These are phyloP conservation scores for Bertia moriformis DNA, from an alignment of 2,329 filamentous ascomycete species.

Conservation along the genomic window DNA sequence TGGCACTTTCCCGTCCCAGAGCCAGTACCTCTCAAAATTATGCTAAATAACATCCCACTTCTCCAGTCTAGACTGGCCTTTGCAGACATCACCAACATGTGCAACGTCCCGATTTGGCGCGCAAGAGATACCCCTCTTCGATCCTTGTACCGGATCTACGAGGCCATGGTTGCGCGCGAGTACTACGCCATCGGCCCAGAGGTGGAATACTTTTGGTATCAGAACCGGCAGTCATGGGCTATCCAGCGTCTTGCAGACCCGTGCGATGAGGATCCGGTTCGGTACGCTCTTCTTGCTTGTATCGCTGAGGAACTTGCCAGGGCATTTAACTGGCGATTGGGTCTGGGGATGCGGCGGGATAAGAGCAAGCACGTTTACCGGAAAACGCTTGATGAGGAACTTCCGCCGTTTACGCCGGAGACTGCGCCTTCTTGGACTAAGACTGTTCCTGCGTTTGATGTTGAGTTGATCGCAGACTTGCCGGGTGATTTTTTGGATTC, in stretches of 20 bases:
- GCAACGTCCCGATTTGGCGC: neutral
- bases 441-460: neutral
- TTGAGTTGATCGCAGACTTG: neutral
- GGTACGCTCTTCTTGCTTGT: conserved; percentile 12
- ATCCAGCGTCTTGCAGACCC: neutral
- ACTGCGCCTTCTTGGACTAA: neutral
- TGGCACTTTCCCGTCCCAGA: neutral
- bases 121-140: neutral
- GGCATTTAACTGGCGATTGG: conserved; percentile 12
- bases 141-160: neutral
- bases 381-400: conserved; percentile 7
- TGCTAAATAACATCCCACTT: neutral
- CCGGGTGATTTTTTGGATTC: neutral
- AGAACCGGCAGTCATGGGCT: neutral
- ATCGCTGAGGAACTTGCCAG: conserved; percentile 9
- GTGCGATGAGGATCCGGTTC: conserved; percentile 9
- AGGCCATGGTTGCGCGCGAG: neutral
- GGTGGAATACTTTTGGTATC: neutral
- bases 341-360: conserved; percentile 10
- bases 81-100: neutral
- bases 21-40: neutral
- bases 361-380: conserved; percentile 11
- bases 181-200: neutral
- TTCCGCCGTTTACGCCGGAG: neutral
- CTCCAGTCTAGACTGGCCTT: neutral